Base-by-base conservation (phyloP, 306 rosid genomes). In the Acacia crassicarpa region DNA sequence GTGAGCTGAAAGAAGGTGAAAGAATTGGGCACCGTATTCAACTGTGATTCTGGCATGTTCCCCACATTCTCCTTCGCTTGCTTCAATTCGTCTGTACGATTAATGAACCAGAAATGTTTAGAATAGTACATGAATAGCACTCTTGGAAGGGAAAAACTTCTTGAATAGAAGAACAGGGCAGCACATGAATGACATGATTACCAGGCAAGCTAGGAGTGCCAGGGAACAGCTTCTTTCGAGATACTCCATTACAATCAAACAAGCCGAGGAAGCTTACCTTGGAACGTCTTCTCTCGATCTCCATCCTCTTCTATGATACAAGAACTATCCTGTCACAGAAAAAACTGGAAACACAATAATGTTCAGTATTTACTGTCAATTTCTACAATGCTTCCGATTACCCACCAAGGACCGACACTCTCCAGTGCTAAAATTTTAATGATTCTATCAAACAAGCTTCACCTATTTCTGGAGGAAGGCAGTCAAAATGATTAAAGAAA, bases 191-290 rank as follows among this genome's bases (percentile, higher is more conserved):
- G 32, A 1, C 32, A 30, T 1, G 19, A 19, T 63, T 84, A 91
- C 97, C 97, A 22, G 89, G 83, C 78, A 90, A 83, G 74, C 80
- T 86, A 13, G 86, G 80, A 51, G 35, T 81, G 72, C 80, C 76
- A 14, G 59, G 49, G 71, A 90, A 80, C 53, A 86, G 86, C 90
- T 89, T 93, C 90, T 88, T 93, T 76, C 88, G 84, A 80, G 97
- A 89, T 86, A 88, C 91, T 2, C 90, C 91, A 87, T 91, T 90
- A 97, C 98, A 88, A 81, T 90, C 90, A 90, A 91, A 91, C 81
- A 93, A 87, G 84, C 85, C 88, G 69, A 91, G 89, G 85, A 91
- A 90, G 72, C 93, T 90, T 78, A 94, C 97, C 85, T 82, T 90
- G 12, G 94, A 89, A 76, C 94, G 92, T 78, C 72, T 91, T 75